These are phyloP conservation scores for Globisporangium takayamanum DNA, from an alignment of 352 stramenopile genomes.

Conservation along the genomic window DNA sequence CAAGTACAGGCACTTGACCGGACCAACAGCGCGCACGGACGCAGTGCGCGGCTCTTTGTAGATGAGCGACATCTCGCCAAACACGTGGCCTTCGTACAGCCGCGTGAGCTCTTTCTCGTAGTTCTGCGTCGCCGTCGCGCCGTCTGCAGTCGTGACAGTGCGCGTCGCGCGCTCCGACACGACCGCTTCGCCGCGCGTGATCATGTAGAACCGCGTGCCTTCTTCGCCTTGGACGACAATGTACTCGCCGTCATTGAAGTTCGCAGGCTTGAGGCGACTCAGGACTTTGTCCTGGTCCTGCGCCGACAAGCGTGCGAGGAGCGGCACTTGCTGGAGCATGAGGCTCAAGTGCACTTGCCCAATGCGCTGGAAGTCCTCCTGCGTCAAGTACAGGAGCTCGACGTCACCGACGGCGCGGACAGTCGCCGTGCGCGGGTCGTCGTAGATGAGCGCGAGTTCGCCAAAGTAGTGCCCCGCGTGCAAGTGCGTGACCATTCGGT, in stretches of 20 bases:
- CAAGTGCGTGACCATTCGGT: slow-evolving; percentile 85
- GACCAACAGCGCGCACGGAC: slow-evolving; percentile 67
- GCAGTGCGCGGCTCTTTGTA: slow-evolving; percentile 84
- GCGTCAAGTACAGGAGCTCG: slow-evolving; percentile 78
- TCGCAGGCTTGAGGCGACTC: slow-evolving; percentile 69
- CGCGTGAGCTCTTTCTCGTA: slow-evolving; percentile 76
- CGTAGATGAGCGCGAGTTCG: slow-evolving; percentile 89
- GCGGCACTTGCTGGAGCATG: slow-evolving; percentile 82
- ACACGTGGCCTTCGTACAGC: slow-evolving; percentile 85
- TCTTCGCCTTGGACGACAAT: slow-evolving; percentile 88
- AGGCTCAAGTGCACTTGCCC: slow-evolving; percentile 82
- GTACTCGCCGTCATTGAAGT: slow-evolving; percentile 83
- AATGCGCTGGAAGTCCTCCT: slow-evolving; percentile 86
- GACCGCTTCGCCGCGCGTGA: slow-evolving; percentile 79
- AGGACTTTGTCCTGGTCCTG: slow-evolving; percentile 81
- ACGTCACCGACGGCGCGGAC: slow-evolving; percentile 73
- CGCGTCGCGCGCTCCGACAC: slow-evolving; percentile 61
- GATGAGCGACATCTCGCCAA: slow-evolving; percentile 86
- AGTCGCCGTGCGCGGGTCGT: slow-evolving; percentile 82
- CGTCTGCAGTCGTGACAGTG: slow-evolving; percentile 8
- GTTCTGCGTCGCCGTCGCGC: slow-evolving; percentile 22
- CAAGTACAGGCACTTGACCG: slow-evolving; percentile 82
- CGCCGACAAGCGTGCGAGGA: slow-evolving; percentile 61
- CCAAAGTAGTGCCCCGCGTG: slow-evolving; percentile 92
- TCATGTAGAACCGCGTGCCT: slow-evolving; percentile 87